Evolutionary conservation across 306 rosid species (phyloP), one percentile per base, ranked within the genome.

Genomic region (Urtica urens): DNA sequence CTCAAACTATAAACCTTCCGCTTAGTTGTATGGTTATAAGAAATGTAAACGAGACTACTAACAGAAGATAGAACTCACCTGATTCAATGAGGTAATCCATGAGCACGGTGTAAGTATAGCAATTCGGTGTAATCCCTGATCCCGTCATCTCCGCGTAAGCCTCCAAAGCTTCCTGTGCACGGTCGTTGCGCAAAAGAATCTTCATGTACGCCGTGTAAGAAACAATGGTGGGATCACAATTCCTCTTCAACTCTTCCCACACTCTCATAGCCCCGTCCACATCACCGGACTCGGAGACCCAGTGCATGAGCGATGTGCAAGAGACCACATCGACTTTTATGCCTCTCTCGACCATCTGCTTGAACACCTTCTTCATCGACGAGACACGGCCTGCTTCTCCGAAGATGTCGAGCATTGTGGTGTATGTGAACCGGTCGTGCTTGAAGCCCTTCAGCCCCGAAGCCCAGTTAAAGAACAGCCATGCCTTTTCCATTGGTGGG

Each of bases 361-460:
- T 46, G 39, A 82, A 87, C 53, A 82, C 66, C 53, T 63, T 66
- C 41, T 73, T 77, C 96, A 82, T 87, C n/a, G 96, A 87, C 0
- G 75, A 62, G 53, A 87, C 51, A 30, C 96, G 77, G 68, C 96
- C 87, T 5, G 94, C 94, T 60, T 87, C 96, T 43, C 94, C 96
- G 23, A 87, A 87, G 59, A 87, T 80, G 55, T 80, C 77, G 21
- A 82, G 51, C 94, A 87, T 82, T 11, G 96, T 87, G 3, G 94
- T 82, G 64, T 62, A 82, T 23, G 94, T 86, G 76, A 46, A 86
- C 2, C 82, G 87, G 50, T 87, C 94, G 11, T 87, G 94, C 78
- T 82, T 80, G 64, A 82, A 75, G 17, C 67, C 72, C 64, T 14
- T 68, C 15, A 86, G 42, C 24, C 30, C 16, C 29, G 80, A 62